These are phyloP conservation scores for Phytophthora chlamydospora DNA, from an alignment of 352 stramenopile genomes.

Conservation along the genomic window DNA sequence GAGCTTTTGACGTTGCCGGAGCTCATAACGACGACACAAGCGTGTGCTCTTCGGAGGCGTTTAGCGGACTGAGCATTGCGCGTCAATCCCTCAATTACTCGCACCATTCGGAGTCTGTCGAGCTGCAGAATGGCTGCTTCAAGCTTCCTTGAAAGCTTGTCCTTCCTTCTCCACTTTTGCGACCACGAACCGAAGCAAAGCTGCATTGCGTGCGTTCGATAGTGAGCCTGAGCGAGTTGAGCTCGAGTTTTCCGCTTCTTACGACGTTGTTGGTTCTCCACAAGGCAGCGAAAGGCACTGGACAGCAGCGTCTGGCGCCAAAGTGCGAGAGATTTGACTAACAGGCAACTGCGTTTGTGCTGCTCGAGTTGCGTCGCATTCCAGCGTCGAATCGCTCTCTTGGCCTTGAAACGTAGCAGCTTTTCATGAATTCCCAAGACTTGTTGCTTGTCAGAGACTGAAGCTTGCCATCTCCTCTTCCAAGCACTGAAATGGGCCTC, in stretches of 20 bases:
- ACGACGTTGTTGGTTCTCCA: slow-evolving; percentile 4
- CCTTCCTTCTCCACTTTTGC: slow-evolving; percentile 4
- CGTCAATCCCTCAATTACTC: slow-evolving; percentile 9
- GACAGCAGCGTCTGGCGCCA: slow-evolving; percentile 29
- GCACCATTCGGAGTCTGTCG: slow-evolving; percentile 1
- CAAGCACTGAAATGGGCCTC: slow-evolving; percentile 36
- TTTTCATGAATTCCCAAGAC: slow-evolving; percentile 2
- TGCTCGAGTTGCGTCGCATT: neutral
- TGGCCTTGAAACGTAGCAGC: slow-evolving; percentile 18
- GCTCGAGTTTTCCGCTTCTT: slow-evolving; percentile 7
- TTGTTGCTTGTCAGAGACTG: neutral
- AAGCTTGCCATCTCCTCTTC: slow-evolving; percentile 17
- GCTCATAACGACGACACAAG: slow-evolving; percentile 12
- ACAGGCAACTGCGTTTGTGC: slow-evolving; percentile 7
- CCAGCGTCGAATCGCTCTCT: slow-evolving; percentile 23
- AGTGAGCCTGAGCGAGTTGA: neutral
- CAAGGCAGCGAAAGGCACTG: slow-evolving; percentile 18
- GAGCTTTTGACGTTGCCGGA: slow-evolving; percentile 9
- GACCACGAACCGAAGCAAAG: slow-evolving; percentile 14
- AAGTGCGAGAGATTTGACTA: slow-evolving; percentile 21
- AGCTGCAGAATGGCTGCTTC: slow-evolving; percentile 1
- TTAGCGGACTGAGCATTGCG: slow-evolving; percentile 10
- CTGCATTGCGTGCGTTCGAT: neutral
- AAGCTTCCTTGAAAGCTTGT: neutral
- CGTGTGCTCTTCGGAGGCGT: slow-evolving; percentile 1